Evolutionary conservation across 257 asterid genomes (phyloP).

Genomic region (Fraxinus cuspidata): DNA sequence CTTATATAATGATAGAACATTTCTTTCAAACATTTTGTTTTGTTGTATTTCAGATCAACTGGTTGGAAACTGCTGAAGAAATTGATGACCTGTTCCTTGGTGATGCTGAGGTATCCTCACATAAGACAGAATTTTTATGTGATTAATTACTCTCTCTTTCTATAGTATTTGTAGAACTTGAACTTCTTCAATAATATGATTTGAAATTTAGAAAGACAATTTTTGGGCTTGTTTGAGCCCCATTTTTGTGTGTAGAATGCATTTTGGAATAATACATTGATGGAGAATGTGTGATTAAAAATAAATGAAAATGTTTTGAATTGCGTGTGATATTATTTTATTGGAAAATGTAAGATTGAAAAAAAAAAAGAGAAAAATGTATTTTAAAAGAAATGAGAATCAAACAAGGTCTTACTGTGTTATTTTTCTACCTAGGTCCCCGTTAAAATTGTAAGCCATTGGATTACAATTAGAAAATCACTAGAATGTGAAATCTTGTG

Average conservation of each 20-base stretch:
- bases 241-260: too few species aligned
- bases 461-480: neutral
- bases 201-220: neutral
- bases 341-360: too few species aligned
- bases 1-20: neutral
- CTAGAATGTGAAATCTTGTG: neutral
- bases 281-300: too few species aligned
- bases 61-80: conserved; percentile 86
- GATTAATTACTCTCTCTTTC: neutral
- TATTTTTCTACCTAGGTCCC: neutral
- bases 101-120: conserved; percentile 72
- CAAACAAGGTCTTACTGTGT: too few species aligned
- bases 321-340: too few species aligned
- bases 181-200: neutral
- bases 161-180: neutral
- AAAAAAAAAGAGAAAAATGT: too few species aligned
- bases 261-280: too few species aligned
- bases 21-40: conserved; percentile 4
- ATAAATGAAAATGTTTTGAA: too few species aligned
- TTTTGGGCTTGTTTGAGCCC: neutral
- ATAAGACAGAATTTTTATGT: neutral
- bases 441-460: neutral
- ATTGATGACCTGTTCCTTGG: conserved; percentile 80
- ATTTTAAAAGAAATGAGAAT: too few species aligned
- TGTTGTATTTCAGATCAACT: conserved; percentile 46